Evolutionary conservation across 31 red algal genomes (phyloP).

Genomic region (Asparagopsis taxiformis): DNA sequence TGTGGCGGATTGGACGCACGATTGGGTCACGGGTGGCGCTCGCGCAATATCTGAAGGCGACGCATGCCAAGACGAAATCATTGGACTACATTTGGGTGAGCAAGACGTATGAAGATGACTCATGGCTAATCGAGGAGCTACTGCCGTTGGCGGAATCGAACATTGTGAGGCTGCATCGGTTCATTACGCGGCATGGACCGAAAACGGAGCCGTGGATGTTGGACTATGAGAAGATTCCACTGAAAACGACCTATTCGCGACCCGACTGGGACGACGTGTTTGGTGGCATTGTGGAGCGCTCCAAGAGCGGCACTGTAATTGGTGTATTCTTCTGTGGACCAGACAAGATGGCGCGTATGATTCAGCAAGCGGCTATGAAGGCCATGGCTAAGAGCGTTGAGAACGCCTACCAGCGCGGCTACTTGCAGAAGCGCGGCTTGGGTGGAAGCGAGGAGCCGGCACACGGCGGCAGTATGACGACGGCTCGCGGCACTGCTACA

Average conservation of each 20-base stretch:
- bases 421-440: slow-evolving; percentile 21
- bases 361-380: slow-evolving; percentile 68
- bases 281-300: slow-evolving; percentile 51
- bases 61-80: slow-evolving; percentile 66
- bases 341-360: slow-evolving; percentile 61
- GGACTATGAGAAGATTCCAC: slow-evolving; percentile 69
- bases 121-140: slow-evolving; percentile 78
- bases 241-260: slow-evolving; percentile 69
- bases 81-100: slow-evolving; percentile 76
- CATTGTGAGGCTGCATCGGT: slow-evolving; percentile 74
- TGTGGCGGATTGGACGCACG: slow-evolving; percentile 70
- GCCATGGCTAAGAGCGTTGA: slow-evolving; percentile 73
- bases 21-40: slow-evolving; percentile 69
- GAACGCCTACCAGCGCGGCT: slow-evolving; percentile 52
- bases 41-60: slow-evolving; percentile 67
- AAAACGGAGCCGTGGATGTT: slow-evolving; percentile 75
- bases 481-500: background rate
- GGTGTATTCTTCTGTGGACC: slow-evolving; percentile 82
- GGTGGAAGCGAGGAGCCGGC: slow-evolving; percentile 5
- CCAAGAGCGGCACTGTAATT: slow-evolving; percentile 63
- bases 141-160: slow-evolving; percentile 68
- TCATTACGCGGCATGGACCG: slow-evolving; percentile 68
- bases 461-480: background rate
- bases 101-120: slow-evolving; percentile 77
- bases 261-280: slow-evolving; percentile 71